Conservation (phyloP, 495 filamentous ascomycete species). For the Chaetomium tenue region DNA sequence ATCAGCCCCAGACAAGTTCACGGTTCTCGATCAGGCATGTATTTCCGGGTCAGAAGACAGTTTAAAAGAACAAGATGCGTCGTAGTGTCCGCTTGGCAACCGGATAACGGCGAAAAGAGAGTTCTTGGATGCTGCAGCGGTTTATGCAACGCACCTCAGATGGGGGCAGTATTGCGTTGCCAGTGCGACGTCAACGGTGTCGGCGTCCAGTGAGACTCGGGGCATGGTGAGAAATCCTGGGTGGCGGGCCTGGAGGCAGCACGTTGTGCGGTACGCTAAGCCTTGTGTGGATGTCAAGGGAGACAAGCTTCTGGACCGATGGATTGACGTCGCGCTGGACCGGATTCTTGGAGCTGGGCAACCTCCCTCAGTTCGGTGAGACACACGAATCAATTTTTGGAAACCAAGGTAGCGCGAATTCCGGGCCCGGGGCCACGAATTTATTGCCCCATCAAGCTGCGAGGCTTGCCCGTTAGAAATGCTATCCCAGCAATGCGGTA, state of each 20-base stretch:
- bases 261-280: background rate
- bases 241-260: constrained; percentile 14
- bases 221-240: constrained; percentile 20
- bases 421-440: background rate
- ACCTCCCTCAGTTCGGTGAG: background rate
- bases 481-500: background rate
- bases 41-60: constrained; percentile 21
- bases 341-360: constrained; percentile 10
- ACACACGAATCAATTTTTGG: constrained; percentile 17
- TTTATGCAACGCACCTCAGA: constrained; percentile 31
- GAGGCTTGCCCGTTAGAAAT: background rate
- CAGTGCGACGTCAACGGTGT: constrained; percentile 16
- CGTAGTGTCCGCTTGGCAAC: constrained; percentile 19
- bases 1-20: background rate
- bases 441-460: constrained; percentile 4
- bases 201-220: constrained; percentile 15
- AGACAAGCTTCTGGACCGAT: constrained; percentile 7
- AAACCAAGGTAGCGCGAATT: background rate
- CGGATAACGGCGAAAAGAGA: constrained; percentile 16
- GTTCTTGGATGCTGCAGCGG: constrained; percentile 32
- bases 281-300: constrained; percentile 1
- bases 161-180: constrained; percentile 23
- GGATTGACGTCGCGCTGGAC: constrained; percentile 2
- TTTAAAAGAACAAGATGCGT: constrained; percentile 10
- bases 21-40: constrained; percentile 1